Base-by-base conservation (phyloP, 2,329 filamentous ascomycete species). In the Penicillium sp. region DNA sequence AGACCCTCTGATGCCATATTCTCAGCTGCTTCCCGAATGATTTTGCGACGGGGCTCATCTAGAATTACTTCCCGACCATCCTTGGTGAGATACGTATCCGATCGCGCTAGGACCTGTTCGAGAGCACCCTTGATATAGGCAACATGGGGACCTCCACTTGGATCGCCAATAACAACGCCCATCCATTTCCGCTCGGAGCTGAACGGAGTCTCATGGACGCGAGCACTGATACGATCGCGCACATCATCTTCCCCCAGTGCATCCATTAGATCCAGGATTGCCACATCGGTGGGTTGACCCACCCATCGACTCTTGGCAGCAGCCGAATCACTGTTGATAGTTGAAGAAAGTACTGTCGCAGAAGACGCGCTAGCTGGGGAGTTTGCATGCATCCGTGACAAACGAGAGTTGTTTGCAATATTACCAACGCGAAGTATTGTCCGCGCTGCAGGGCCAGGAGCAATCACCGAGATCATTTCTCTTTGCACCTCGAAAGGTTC, bases 151-250 rank as follows among this genome's bases (percentile, higher is more conserved):
- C 89, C 86, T 52, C 79, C 78, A 16, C 52, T 79, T 29, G 80
- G 69, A 55, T 72, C 75, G 32, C 85, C 86, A 64, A 97, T 89
- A 2, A 92, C 89, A 29, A 97, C 92, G 34, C 95, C 95, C 95
- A 99, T 99, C 93, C 93, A 99, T 75, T 99, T 99, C 55, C 93
- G 85, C 71, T 96, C 92, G 1, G 94, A 99, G 71, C 93, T 97
- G 74, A 99, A 99, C 0, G 94, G 92, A 0, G 90, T 92, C 73
- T 99, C 94, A 42, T 86, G 86, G 32, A 89, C 84, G 47, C 93
- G 89, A 32, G 84, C 82, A n/a, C 92, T 92, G 52, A 96, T 85
- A 10, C 89, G 88, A 45, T 94, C 89, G 59, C 95, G 87, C 44
- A 95, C 86, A 74, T 99, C 94, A 62, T 96, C 90, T 72, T 97